Percentiles rank a stretch among this genome's conserved stretches.
Evolutionary conservation across 345 rosid species (phyloP).

Genomic region (Ailanthus altissimus): DNA sequence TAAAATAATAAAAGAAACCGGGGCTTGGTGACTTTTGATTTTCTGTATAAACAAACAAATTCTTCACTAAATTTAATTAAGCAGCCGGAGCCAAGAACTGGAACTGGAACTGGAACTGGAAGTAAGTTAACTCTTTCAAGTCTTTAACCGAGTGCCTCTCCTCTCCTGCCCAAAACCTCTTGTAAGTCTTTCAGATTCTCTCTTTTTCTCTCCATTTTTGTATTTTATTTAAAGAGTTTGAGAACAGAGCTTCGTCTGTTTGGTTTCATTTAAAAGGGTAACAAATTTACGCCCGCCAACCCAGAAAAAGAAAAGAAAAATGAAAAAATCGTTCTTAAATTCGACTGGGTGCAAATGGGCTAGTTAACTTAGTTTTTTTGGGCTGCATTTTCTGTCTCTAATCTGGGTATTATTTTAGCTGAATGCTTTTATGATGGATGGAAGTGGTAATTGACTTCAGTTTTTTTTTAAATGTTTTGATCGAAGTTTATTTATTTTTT

Average conservation of each 20-base stretch:
- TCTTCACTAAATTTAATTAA: background rate
- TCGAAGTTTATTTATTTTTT: background rate
- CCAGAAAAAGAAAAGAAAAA: background rate
- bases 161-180: background rate
- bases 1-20: too few species aligned
- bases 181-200: slow-evolving; percentile 7
- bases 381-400: background rate
- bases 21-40: too few species aligned
- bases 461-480: background rate
- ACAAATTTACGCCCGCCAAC: background rate
- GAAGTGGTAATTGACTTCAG: background rate
- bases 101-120: background rate
- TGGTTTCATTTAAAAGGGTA: background rate
- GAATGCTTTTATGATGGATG: background rate
- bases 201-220: background rate
- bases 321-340: background rate
- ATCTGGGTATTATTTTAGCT: background rate
- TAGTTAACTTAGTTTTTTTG: background rate
- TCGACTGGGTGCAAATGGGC: background rate
- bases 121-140: background rate
- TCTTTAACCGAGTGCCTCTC: background rate
- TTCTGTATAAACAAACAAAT: background rate
- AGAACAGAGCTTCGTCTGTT: background rate
- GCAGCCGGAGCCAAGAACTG: background rate
- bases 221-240: background rate